Base-by-base conservation (phyloP, 495 filamentous ascomycete species). In the Tricharina praecox region DNA sequence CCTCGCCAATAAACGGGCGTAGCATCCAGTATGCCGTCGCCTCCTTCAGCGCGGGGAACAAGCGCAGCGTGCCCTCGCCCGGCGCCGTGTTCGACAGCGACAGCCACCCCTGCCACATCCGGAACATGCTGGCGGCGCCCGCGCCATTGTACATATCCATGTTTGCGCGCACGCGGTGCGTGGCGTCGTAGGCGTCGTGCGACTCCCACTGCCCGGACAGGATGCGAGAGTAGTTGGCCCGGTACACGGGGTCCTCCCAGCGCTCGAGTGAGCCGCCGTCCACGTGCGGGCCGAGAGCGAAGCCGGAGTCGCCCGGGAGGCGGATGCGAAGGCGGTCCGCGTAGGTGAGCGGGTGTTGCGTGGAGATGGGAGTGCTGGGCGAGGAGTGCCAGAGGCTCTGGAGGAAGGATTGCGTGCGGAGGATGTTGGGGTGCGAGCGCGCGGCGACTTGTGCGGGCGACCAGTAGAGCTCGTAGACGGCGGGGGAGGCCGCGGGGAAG, bases 401-500 rank as follows among this genome's bases (percentile, higher is more conserved):
- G 15, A 93, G 68, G 45, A 81, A 80, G 11, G 63, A 66, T 54
- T 92, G 84, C 0, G 78, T 68, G 24, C 68, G 62, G 3, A 93
- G 66, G 51, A 93, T 50, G 41, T 79, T 77, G 8, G 79, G 70
- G 61, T 94, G 79, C 0, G 72, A 67, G 13, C 86, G 73, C 9
- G 86, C 85, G 33, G 74, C 70, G 23, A 82, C 66, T 55, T 94
- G 85, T 3, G 78, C 66, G 4, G 75, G 72, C 1, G 81, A 81
- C 86, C 86, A 94, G 66, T 94, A 93, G 2, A 93, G 67, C 58
- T 94, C 86, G 55, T 78, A 87, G 3, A 93, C 84, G 42, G 84
- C 77, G 0, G 85, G 85, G 61, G 65, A 42, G 40, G 66, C 35
- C 35, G 68, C 50, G 47, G 70, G 65, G 54, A 74, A 70, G 30